These are phyloP conservation scores for Cryptococcus sp. DNA, from an alignment of 1,284 basidiomycete species.

Conservation along the genomic window DNA sequence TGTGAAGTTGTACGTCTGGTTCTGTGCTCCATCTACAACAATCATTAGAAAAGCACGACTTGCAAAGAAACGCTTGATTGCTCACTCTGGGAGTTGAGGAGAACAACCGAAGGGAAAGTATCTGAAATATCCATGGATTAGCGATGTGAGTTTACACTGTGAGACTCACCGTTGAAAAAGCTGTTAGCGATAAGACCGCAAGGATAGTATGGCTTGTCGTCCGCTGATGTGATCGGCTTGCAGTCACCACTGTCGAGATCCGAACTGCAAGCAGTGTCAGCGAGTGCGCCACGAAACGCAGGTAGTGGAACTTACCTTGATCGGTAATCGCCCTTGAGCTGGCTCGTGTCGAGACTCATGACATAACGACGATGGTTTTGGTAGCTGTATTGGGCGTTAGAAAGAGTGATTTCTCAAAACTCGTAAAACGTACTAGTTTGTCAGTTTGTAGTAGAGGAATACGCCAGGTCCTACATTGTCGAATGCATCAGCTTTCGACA, in stretches of 20 bases:
- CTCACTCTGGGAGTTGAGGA: slow-evolving; percentile 58
- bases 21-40: slow-evolving; percentile 54
- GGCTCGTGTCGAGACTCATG: slow-evolving; percentile 81
- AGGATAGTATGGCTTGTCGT: slow-evolving; percentile 73
- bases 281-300: neutral
- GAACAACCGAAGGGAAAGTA: slow-evolving; percentile 69
- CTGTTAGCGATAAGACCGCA: slow-evolving; percentile 98
- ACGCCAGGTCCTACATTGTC: slow-evolving; percentile 62
- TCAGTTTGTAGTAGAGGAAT: slow-evolving; percentile 95
- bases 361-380: slow-evolving; percentile 99
- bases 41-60: neutral
- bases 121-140: slow-evolving; percentile 60
- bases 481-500: neutral
- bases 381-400: slow-evolving; percentile 57
- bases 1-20: slow-evolving; percentile 72
- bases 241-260: slow-evolving; percentile 75
- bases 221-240: slow-evolving; percentile 73
- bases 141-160: slow-evolving; percentile 2
- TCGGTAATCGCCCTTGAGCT: slow-evolving; percentile 71
- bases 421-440: slow-evolving; percentile 64
- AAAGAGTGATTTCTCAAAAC: neutral
- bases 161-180: slow-evolving; percentile 81
- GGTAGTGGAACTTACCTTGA: slow-evolving; percentile 29
- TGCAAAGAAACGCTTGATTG: neutral
- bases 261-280: slow-evolving; percentile 23